Percentiles rank a stretch among this genome's conserved stretches.
Conservation (phyloP, 371 early-diverging fungal species). For the Mucor indicus region DNA sequence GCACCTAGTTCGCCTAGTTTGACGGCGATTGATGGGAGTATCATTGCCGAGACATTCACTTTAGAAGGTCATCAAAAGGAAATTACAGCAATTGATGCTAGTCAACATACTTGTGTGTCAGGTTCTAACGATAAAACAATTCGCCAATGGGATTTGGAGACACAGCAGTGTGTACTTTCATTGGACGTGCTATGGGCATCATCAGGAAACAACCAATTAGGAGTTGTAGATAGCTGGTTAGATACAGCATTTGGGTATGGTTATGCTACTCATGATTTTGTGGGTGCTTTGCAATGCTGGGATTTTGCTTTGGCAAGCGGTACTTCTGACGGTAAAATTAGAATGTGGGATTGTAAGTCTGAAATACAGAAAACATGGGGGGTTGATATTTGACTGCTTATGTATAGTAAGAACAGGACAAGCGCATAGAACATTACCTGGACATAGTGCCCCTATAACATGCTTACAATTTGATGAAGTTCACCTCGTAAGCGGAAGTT, state of each 20-base stretch:
- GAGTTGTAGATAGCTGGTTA: slow-evolving; percentile 21
- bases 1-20: slow-evolving; percentile 32
- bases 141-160: slow-evolving; percentile 86
- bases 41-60: slow-evolving; percentile 30
- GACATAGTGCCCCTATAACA: slow-evolving; percentile 72
- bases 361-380: not conserved
- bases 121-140: slow-evolving; percentile 89
- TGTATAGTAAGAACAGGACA: slow-evolving; percentile 73
- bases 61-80: slow-evolving; percentile 54
- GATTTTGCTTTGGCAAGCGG: slow-evolving; percentile 83
- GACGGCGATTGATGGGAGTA: slow-evolving; percentile 19
- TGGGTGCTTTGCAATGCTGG: slow-evolving; percentile 79
- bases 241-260: slow-evolving; percentile 27
- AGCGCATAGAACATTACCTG: slow-evolving; percentile 71
- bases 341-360: slow-evolving; percentile 82
- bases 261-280: slow-evolving; percentile 49
- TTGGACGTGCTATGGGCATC: slow-evolving; percentile 73
- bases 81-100: slow-evolving; percentile 53
- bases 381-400: not conserved
- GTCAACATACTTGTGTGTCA: slow-evolving; percentile 55
- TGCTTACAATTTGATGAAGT: slow-evolving; percentile 77
- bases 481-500: slow-evolving; percentile 75
- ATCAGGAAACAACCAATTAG: slow-evolving; percentile 12
- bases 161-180: slow-evolving; percentile 63
- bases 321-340: slow-evolving; percentile 80